These are phyloP conservation scores for Viridothelium virens DNA, from an alignment of 495 filamentous ascomycete genomes.

Conservation along the genomic window DNA sequence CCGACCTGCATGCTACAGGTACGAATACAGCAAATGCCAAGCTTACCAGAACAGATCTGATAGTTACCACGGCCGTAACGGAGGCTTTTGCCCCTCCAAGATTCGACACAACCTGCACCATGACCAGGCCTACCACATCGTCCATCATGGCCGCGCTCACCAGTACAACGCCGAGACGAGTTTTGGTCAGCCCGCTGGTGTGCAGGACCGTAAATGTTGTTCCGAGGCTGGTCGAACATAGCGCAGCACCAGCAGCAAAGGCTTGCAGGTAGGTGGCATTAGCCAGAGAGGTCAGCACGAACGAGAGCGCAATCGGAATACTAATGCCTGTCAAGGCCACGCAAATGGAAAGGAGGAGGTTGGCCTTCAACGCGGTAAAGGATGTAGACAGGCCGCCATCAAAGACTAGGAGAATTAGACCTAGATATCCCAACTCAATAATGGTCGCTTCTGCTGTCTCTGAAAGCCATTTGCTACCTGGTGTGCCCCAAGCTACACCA, in stretches of 20 bases:
- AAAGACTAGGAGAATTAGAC: constrained; percentile 66
- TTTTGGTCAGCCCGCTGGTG: constrained; percentile 47
- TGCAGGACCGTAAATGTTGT: constrained; percentile 70
- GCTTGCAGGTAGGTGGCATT: constrained; percentile 48
- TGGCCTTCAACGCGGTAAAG: constrained; percentile 49
- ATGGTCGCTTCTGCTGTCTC: constrained; percentile 46
- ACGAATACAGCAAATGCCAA: constrained; percentile 47
- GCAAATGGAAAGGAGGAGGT: constrained; percentile 49
- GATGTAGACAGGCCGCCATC: constrained; percentile 66
- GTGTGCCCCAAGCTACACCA: constrained; percentile 62
- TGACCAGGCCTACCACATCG: constrained; percentile 73
- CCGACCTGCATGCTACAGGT: constrained; percentile 41
- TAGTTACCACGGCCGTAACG: constrained; percentile 40
- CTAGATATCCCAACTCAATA: constrained; percentile 67
- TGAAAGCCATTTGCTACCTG: constrained; percentile 48
- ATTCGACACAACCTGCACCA: constrained; percentile 60
- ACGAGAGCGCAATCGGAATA: constrained; percentile 61
- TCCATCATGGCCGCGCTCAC: constrained; percentile 72
- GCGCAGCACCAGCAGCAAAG: constrained; percentile 68
- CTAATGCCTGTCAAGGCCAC: constrained; percentile 59
- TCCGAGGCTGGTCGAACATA: constrained; percentile 69
- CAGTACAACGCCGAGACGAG: constrained; percentile 61
- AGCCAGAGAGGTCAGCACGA: constrained; percentile 43
- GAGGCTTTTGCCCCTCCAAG: constrained; percentile 35
- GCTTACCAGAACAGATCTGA: constrained; percentile 54